Evolutionary conservation across 176 grass and related monocot species (phyloP).

Genomic region (Oryza officinalis): DNA sequence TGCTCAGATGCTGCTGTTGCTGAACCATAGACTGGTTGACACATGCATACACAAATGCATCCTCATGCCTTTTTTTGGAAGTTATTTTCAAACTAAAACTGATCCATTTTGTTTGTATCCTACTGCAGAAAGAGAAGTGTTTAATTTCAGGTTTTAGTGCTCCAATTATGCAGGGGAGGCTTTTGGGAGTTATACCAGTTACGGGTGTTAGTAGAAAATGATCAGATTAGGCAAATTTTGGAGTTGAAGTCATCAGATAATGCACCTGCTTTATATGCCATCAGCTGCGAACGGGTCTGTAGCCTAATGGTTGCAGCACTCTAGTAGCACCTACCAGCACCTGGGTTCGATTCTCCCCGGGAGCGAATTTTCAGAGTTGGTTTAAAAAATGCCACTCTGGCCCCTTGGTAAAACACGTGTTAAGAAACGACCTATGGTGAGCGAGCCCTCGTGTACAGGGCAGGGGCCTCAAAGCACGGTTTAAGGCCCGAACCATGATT

Average conservation of each 20-base stretch:
- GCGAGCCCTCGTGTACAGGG: too few relatives aligned
- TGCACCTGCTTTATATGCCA: background rate
- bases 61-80: too few relatives aligned
- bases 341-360: too few relatives aligned
- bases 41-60: background rate
- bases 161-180: background rate
- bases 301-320: too few relatives aligned
- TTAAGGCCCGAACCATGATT: too few relatives aligned
- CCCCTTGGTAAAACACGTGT: too few relatives aligned
- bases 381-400: too few relatives aligned
- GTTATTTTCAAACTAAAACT: background rate
- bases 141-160: background rate
- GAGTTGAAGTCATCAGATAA: background rate
- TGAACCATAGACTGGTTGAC: background rate
- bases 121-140: background rate
- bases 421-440: too few relatives aligned
- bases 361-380: too few relatives aligned
- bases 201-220: background rate
- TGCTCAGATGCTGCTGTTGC: background rate
- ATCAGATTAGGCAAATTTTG: conserved; percentile 8
- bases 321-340: too few relatives aligned
- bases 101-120: background rate
- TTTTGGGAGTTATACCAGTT: background rate
- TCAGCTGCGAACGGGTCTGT: too few relatives aligned
- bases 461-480: too few relatives aligned